These are phyloP conservation scores for Cercophora newfieldiana DNA, from an alignment of 495 filamentous ascomycete genomes.

Conservation along the genomic window DNA sequence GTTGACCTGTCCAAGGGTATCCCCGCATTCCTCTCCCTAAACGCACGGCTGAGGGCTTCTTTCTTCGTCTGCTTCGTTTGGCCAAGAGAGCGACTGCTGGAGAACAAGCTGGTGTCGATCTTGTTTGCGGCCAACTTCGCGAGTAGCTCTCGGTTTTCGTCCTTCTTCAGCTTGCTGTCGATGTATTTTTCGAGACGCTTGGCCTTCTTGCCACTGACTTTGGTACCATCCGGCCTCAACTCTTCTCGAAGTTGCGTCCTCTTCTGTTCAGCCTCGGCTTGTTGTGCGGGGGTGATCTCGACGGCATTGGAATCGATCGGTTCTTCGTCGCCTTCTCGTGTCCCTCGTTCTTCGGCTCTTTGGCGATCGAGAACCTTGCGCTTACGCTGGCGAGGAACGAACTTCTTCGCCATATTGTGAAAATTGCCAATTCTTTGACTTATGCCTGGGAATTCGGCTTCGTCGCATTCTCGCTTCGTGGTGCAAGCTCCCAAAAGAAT, in stretches of 20 bases:
- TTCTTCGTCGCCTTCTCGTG: slow-evolving; percentile 36
- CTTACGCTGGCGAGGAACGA: slow-evolving; percentile 77
- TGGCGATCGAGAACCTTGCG: slow-evolving; percentile 63
- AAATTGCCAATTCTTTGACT: not conserved
- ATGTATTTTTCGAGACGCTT: slow-evolving; percentile 97
- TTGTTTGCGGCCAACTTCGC: slow-evolving; percentile 76
- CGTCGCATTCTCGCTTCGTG: not conserved
- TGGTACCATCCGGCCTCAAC: slow-evolving; percentile 68
- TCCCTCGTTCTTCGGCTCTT: slow-evolving; percentile 46
- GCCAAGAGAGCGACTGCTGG: slow-evolving; percentile 76
- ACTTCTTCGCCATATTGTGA: slow-evolving; percentile 61
- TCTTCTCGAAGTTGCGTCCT: slow-evolving; percentile 57
- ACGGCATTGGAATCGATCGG: slow-evolving; percentile 65
- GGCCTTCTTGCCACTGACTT: slow-evolving; percentile 86
- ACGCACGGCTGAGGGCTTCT: slow-evolving; percentile 59
- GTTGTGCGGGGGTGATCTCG: slow-evolving; percentile 67
- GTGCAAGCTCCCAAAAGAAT: slow-evolving; percentile 3
- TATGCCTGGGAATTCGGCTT: not conserved
- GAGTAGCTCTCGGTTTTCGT: slow-evolving; percentile 83
- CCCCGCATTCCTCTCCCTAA: slow-evolving; percentile 60
- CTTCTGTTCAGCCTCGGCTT: slow-evolving; percentile 66
- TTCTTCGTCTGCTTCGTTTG: slow-evolving; percentile 63
- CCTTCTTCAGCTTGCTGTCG: slow-evolving; percentile 91
- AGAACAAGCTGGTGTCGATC: slow-evolving; percentile 77
- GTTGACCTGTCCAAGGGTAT: slow-evolving; percentile 49